Base-by-base conservation (phyloP, 23 red algal genomes). In the Pyropia yezoensis region DNA sequence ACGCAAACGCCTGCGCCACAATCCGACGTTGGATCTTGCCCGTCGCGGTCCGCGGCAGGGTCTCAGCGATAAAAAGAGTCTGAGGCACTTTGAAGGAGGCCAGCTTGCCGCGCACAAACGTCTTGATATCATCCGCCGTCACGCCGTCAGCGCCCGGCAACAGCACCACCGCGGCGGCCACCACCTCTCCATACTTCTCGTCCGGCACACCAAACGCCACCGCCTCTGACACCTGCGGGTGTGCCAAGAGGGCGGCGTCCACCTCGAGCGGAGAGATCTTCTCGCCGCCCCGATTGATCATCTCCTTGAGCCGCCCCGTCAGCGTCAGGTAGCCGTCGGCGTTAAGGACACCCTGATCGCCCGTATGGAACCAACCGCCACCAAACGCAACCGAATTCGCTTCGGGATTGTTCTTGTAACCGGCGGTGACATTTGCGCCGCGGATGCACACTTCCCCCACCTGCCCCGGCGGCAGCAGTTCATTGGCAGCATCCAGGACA, bases 231-330 rank as follows among this genome's bases (percentile, higher is more conserved):
- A 96, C 78, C 23, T 64, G 75, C 28, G 63, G 71, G 74, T 86
- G 74, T 19, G 77, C 33, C 14, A 85, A 45, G 25, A 96, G 57
- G 14, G 70, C 83, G 16, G 71, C 92, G 51, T 96, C 92, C 3
- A 88, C 85, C 49, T 85, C 78, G n/a, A 89, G 74, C 11, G 92
- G 92, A n/a, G 92, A 88, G 22, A 96, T 89, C 54, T 89, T 89
- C 57, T 96, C 83, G 28, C 92, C 92, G 16, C 92, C 92, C 20
- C 83, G 83, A n/a, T 96, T 96, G 34, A 96, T 83, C 22, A 96
- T 64, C 63, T 96, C 92, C 57, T 96, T 96, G 49, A 96, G 67
- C 23, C 92, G 57, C 13, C 83, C 92, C 12, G 92, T 89, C 9
- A 96, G 67, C 21, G 63, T 83, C 19, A 96, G 76, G 52, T 96